Conservation (phyloP, 495 filamentous ascomycete species). For the Bathelium albidoporum region DNA sequence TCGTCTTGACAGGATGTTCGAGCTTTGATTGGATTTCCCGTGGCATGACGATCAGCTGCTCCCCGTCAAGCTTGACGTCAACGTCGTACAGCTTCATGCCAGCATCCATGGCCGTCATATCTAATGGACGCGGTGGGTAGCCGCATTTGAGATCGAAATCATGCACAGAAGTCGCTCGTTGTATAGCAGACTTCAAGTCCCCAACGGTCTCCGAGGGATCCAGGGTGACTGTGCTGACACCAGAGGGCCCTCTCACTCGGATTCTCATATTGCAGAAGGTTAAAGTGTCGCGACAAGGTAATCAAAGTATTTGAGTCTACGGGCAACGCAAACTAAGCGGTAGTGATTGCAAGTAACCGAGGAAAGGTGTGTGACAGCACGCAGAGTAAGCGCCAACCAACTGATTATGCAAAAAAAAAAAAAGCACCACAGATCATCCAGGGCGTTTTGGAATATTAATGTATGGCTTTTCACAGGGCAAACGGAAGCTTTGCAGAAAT, state of each 20-base stretch:
- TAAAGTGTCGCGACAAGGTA: background rate
- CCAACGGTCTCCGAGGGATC: constrained; percentile 53
- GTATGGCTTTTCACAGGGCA: too few species aligned
- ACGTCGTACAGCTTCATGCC: constrained; percentile 42
- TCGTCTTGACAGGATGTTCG: constrained; percentile 15
- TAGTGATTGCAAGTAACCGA: background rate
- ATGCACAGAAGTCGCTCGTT: constrained; percentile 41
- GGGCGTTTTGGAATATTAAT: too few species aligned
- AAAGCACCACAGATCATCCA: background rate
- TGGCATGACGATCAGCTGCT: constrained; percentile 62
- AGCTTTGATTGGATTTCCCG: constrained; percentile 31
- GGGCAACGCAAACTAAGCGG: background rate
- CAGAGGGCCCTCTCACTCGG: constrained; percentile 52
- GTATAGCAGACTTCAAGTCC: constrained; percentile 49
- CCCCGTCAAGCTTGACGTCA: constrained; percentile 64
- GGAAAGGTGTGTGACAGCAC: too few species aligned
- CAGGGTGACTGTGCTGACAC: constrained; percentile 52
- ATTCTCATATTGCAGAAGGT: constrained; percentile 42
- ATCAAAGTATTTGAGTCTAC: background rate
- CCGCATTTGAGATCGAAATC: constrained; percentile 75
- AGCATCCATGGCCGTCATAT: constrained; percentile 41
- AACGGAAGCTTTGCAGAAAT: too few species aligned
- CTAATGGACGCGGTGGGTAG: constrained; percentile 66
- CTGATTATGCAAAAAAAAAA: background rate
- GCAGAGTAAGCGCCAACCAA: background rate